These are phyloP conservation scores for Penicillium sp. DNA, from an alignment of 2,329 filamentous ascomycete species.

Conservation along the genomic window DNA sequence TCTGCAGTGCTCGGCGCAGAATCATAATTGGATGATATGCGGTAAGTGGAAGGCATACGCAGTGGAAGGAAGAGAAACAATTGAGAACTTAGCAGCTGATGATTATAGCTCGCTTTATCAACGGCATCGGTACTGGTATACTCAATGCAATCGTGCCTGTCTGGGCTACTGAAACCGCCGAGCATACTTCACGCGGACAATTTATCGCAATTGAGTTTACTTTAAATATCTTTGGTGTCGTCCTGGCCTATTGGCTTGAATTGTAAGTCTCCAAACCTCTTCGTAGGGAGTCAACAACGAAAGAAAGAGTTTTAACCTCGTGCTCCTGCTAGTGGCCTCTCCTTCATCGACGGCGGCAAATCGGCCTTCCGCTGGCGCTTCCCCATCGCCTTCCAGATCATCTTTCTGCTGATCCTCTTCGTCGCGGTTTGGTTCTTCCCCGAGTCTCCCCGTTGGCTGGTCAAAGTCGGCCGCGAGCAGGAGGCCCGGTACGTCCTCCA, in stretches of 20 bases:
- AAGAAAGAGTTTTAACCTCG: neutral
- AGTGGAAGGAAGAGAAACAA: neutral
- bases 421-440: conserved; percentile 66
- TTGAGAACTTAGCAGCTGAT: conserved; percentile 3
- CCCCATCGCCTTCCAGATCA: conserved; percentile 69
- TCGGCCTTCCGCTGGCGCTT: conserved; percentile 68
- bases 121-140: conserved; percentile 69
- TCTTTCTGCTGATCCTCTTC: conserved; percentile 62
- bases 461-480: conserved; percentile 66
- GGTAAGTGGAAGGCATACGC: conserved; percentile 37
- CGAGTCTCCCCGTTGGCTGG: conserved; percentile 62
- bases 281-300: neutral
- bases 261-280: conserved; percentile 41
- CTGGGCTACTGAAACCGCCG: conserved; percentile 70
- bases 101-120: conserved; percentile 56
- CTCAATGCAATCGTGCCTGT: conserved; percentile 71
- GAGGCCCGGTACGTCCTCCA: conserved; percentile 68
- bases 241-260: conserved; percentile 63
- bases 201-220: conserved; percentile 75
- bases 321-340: conserved; percentile 50
- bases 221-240: conserved; percentile 70
- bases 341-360: conserved; percentile 60
- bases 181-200: conserved; percentile 67
- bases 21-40: conserved; percentile 70
- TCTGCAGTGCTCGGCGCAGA: conserved; percentile 67